Percentiles rank a stretch among this genome's conserved stretches.
phyloP scores from a whole-genome alignment of 2,329 filamentous ascomycete genomes.

The Blumeriella jaapii region DNA sequence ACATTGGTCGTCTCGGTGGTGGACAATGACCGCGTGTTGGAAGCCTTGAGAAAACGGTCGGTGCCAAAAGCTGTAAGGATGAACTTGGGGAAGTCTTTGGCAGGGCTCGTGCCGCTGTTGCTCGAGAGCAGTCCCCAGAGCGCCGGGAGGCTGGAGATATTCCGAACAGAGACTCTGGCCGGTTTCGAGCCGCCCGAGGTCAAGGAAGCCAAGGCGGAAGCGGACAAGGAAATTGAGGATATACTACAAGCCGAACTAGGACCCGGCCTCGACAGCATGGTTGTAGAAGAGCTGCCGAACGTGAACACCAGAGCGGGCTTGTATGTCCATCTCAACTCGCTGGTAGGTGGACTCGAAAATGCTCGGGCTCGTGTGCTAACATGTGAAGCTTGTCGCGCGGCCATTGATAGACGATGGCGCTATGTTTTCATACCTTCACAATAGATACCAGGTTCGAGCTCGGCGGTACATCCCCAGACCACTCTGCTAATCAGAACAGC shows the following conservation, averaged over 20 bases:
- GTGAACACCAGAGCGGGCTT: slow-evolving; percentile 70
- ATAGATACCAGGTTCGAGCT: slow-evolving; percentile 63
- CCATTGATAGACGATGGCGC: slow-evolving; percentile 73
- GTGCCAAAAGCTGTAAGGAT: slow-evolving; percentile 43
- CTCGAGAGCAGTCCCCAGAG: slow-evolving; percentile 44
- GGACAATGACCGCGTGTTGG: slow-evolving; percentile 45
- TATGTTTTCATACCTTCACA: slow-evolving; percentile 70
- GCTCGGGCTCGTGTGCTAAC: slow-evolving; percentile 20
- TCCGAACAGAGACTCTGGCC: slow-evolving; percentile 44
- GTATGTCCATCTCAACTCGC: slow-evolving; percentile 74
- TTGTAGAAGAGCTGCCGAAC: slow-evolving; percentile 53
- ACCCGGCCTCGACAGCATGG: slow-evolving; percentile 30
- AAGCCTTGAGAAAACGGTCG: slow-evolving; percentile 39
- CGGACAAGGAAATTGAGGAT: slow-evolving; percentile 43
- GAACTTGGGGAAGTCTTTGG: slow-evolving; percentile 32
- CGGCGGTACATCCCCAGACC: not conserved
- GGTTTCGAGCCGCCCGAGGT: slow-evolving; percentile 39
- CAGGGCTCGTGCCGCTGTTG: slow-evolving; percentile 43
- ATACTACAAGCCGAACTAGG: slow-evolving; percentile 46
- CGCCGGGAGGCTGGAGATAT: slow-evolving; percentile 40
- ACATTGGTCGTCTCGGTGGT: slow-evolving; percentile 50
- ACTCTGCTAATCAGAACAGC: slow-evolving; percentile 37
- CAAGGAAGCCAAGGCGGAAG: slow-evolving; percentile 36
- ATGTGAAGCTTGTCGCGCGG: slow-evolving; percentile 60
- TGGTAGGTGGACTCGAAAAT: slow-evolving; percentile 40